Evolutionary conservation across 2,329 filamentous ascomycete genomes (phyloP).

Genomic region (Talaromyces marneffei): DNA sequence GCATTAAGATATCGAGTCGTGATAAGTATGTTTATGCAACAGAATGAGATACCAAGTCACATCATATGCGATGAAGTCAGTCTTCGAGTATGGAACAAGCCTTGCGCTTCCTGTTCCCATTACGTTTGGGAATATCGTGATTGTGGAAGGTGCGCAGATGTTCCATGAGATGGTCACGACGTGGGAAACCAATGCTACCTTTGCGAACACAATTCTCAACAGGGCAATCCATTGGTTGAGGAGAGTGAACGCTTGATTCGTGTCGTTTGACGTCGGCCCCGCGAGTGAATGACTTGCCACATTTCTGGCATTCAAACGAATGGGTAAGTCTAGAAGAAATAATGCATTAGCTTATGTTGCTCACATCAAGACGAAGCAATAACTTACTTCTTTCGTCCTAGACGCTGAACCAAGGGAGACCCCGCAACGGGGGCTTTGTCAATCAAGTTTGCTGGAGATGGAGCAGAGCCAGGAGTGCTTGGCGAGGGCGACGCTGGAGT

Average conservation of each 20-base stretch:
- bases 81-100: not conserved
- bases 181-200: constrained; percentile 47
- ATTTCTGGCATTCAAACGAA: constrained; percentile 30
- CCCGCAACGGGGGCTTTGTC: not conserved
- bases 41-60: not conserved
- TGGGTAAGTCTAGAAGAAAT: constrained; percentile 22
- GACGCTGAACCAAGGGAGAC: not conserved
- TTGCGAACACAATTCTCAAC: constrained; percentile 42
- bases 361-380: not conserved
- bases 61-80: not conserved
- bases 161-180: constrained; percentile 53
- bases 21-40: not conserved
- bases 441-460: not conserved
- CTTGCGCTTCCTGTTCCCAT: constrained; percentile 7
- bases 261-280: constrained; percentile 48
- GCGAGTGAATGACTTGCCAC: constrained; percentile 40
- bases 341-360: not conserved
- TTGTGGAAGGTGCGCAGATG: constrained; percentile 54
- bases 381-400: not conserved
- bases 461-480: not conserved
- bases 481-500: not conserved
- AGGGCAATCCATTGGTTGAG: constrained; percentile 41
- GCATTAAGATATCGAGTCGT: not conserved
- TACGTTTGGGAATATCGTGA: constrained; percentile 39
- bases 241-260: constrained; percentile 42